Conservation (phyloP, 352 stramenopile genomes). For the Phytophthora aleatoria region DNA sequence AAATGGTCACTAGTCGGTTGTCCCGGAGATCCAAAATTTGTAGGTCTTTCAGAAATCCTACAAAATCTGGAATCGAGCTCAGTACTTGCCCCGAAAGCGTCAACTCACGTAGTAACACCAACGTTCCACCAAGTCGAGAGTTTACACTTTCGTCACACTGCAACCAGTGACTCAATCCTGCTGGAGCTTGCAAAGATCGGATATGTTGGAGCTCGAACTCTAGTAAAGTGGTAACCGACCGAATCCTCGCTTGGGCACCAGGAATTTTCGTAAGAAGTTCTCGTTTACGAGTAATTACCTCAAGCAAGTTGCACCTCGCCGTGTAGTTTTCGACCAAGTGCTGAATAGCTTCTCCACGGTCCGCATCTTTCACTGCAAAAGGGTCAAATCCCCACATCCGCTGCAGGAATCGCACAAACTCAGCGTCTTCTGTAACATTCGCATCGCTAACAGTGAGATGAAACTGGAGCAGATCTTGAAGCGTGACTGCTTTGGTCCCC, state of each 20-base stretch:
- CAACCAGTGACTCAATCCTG: conserved; percentile 25
- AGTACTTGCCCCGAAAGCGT: conserved; percentile 23
- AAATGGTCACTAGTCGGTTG: conserved; percentile 34
- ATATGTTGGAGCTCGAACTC: conserved; percentile 30
- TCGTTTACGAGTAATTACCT: conserved; percentile 30
- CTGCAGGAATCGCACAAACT: conserved; percentile 67
- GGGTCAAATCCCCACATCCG: conserved; percentile 63
- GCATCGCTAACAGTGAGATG: conserved; percentile 55
- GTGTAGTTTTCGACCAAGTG: conserved; percentile 45
- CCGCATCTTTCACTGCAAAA: conserved; percentile 31
- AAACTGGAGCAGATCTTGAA: conserved; percentile 51
- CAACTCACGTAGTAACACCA: conserved; percentile 20
- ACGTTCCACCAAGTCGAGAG: conserved; percentile 11
- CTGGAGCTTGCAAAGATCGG: conserved; percentile 27
- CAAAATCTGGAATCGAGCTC: conserved; percentile 22
- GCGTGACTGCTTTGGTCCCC: conserved; percentile 27
- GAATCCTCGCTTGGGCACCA: conserved; percentile 26
- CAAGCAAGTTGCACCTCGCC: conserved; percentile 19
- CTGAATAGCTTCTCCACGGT: conserved; percentile 28
- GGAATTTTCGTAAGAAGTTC: conserved; percentile 36
- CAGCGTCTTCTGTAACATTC: conserved; percentile 53
- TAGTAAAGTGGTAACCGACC: conserved; percentile 12
- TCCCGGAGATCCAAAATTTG: conserved; percentile 33
- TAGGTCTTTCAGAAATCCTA: conserved; percentile 28
- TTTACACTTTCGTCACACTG: conserved; percentile 27